A percentile compares a stretch with the other conserved stretches of the same genome.
These are phyloP conservation scores for Trifolium repens DNA, from an alignment of 306 rosid genomes.

Conservation along the genomic window DNA sequence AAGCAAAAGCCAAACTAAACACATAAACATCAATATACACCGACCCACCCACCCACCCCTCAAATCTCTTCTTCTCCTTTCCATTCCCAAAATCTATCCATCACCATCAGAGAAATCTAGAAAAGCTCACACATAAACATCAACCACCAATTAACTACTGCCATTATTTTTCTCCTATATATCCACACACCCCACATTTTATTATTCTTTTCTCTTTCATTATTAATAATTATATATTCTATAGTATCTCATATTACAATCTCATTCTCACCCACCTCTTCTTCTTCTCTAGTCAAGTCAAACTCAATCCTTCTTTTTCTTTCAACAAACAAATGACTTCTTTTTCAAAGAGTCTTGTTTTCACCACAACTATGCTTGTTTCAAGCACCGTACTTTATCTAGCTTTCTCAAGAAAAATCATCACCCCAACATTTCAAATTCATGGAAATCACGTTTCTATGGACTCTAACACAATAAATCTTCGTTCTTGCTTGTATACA, in stretches of 20 bases:
- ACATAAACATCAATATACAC: no score
- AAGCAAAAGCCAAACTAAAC: conserved; percentile 35
- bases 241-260: background rate
- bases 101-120: conserved; percentile 32
- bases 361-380: conserved; percentile 62
- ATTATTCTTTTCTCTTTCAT: background rate
- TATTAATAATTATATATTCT: background rate
- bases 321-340: conserved; percentile 46
- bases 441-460: background rate
- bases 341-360: conserved; percentile 52
- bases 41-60: conserved; percentile 3
- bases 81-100: background rate
- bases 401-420: conserved; percentile 41
- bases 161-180: conserved; percentile 33
- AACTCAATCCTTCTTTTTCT: background rate
- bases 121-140: conserved; percentile 18
- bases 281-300: conserved; percentile 26
- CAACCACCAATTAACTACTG: conserved; percentile 41
- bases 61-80: background rate
- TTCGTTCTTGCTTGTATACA: conserved; percentile 70
- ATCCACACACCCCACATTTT: background rate
- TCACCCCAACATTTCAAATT: conserved; percentile 2
- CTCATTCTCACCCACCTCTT: background rate
- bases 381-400: conserved; percentile 58
- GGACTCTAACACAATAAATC: conserved; percentile 27